Evolutionary conservation across 805 yeast genomes (phyloP).

Genomic region (Yamadazyma insecticola): DNA sequence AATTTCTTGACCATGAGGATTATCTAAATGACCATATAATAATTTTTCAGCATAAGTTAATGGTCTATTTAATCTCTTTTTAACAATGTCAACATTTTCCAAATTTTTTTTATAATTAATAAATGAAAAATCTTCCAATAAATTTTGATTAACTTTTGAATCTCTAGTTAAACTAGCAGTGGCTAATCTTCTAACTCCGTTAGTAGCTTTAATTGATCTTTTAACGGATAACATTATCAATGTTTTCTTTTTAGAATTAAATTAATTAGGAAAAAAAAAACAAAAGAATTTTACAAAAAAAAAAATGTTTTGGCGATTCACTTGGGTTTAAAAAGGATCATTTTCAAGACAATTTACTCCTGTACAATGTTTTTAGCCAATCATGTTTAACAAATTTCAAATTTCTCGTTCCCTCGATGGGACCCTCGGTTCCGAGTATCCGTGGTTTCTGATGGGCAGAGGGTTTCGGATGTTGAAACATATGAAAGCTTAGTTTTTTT

Average conservation of each 20-base stretch:
- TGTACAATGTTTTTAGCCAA: too few species aligned
- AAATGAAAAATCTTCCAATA: constrained; percentile 77
- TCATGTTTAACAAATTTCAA: too few species aligned
- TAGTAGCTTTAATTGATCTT: constrained; percentile 24
- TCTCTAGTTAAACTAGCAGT: constrained; percentile 54
- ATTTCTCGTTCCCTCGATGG: too few species aligned
- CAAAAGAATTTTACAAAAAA: constrained; percentile 3
- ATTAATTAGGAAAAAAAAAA: constrained; percentile 1
- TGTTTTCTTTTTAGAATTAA: too few species aligned
- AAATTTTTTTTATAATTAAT: constrained; percentile 88
- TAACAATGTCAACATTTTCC: constrained; percentile 83
- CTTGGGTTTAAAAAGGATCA: background rate
- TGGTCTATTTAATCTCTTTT: constrained; percentile 78
- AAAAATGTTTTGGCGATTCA: constrained; percentile 3
- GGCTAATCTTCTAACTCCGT: constrained; percentile 45
- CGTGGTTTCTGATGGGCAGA: too few species aligned
- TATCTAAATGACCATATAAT: constrained; percentile 89
- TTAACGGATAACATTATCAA: constrained; percentile 43
- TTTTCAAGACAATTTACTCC: too few species aligned
- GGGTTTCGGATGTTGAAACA: too few species aligned
- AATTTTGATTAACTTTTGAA: constrained; percentile 75
- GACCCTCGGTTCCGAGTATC: too few species aligned
- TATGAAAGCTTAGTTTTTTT: too few species aligned
- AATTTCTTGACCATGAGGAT: constrained; percentile 84
- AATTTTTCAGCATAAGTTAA: constrained; percentile 94